Base-by-base conservation (phyloP, 2,329 filamentous ascomycete species). In the Exophiala phaeomuriformis region DNA sequence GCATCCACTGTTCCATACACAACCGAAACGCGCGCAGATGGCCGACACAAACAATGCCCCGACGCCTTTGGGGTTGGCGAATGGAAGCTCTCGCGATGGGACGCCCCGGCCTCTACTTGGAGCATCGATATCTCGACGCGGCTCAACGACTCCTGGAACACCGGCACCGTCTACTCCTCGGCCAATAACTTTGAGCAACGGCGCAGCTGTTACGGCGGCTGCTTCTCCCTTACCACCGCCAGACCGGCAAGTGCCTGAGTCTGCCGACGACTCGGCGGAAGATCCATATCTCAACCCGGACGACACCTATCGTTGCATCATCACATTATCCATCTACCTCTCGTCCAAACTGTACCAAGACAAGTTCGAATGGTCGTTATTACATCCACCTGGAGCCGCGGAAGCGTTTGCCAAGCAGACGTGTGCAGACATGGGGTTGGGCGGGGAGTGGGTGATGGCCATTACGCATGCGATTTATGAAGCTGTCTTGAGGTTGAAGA, bases 401-500 rank as follows among this genome's bases (percentile, higher is more conserved):
- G 91, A 98, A 69, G 82, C 85, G 8, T 97, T 97, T 68, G 90
- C 93, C 33, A 89, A 88, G 66, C 83, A 89, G 60, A 97, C 93
- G 0, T 97, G 93, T 67, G 87, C 89, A 30, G 93, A 98, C 67
- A 76, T 98, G 5, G 91, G 91, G 4, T 75, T 98, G 49, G 79
- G 84, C 4, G 89, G 90, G 43, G 93, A 98, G 72, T 98, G 93
- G 90, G 83, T 95, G 3, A 87, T 90, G 2, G 88, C 89, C 31
- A 88, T 98, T 75, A 88, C 93, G 9, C 91, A 96, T 66, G 93
- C 90, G 33, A 97, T 98, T 63, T 97, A 97, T 69, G 93, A 98
- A 70, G 88, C 93, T 6, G 90, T 94, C 0, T 71, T 97, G 58
- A 86, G 88, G 44, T 74, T 96, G 32, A 97, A 97, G 74, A 98